Evolutionary conservation across 2,329 filamentous ascomycete genomes (phyloP).

Genomic region (Penicillium sp.): DNA sequence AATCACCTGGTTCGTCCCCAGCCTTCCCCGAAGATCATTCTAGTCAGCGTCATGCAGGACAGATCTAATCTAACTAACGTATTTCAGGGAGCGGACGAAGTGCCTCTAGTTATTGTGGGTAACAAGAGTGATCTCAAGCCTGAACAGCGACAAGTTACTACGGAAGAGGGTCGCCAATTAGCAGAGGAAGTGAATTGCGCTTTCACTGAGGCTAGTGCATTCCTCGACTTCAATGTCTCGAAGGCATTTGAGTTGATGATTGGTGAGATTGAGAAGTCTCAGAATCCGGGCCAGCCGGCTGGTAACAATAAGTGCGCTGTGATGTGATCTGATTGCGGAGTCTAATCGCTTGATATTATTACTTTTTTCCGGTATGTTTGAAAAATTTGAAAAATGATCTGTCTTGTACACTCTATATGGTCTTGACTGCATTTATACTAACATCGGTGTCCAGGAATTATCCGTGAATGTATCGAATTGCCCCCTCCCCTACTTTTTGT

Average conservation of each 20-base stretch:
- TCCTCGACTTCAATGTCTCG: conserved; percentile 90
- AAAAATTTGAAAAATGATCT: not conserved
- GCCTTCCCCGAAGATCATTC: too few species aligned
- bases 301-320: conserved; percentile 79
- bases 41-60: too few species aligned
- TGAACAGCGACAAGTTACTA: conserved; percentile 87
- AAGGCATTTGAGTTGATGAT: conserved; percentile 95
- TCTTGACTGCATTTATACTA: conserved; percentile 1
- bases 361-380: conserved; percentile 13
- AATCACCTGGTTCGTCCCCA: conserved; percentile 80
- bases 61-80: not conserved
- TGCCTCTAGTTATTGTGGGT: conserved; percentile 91
- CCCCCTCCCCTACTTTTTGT: not conserved
- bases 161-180: conserved; percentile 82
- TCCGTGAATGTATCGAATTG: not conserved
- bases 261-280: conserved; percentile 89
- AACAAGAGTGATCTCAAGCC: conserved; percentile 95
- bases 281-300: conserved; percentile 84
- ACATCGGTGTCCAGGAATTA: conserved; percentile 6
- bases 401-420: not conserved
- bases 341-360: not conserved
- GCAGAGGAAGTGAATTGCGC: conserved; percentile 87
- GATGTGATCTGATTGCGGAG: conserved; percentile 80
- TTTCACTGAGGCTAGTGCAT: conserved; percentile 92
- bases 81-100: conserved; percentile 80